Percentiles rank a stretch among this genome's conserved stretches.
Evolutionary conservation across 1,139 yeast genomes (phyloP).

Genomic region (Suhomyces kunorum): DNA sequence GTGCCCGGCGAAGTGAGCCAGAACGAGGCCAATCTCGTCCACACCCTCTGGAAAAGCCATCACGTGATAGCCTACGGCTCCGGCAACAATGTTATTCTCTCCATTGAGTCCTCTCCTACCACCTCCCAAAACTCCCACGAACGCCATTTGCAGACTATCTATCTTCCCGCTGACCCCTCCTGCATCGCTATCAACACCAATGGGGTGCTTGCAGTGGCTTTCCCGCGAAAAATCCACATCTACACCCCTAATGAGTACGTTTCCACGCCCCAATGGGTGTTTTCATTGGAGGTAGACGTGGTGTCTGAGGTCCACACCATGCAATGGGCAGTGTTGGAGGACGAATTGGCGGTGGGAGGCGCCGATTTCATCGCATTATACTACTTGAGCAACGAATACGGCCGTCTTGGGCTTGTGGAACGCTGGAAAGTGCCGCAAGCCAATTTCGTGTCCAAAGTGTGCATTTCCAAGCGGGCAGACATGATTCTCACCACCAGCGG

Average conservation of each 20-base stretch:
- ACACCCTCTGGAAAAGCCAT: conserved; percentile 67
- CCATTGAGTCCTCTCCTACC: conserved; percentile 19
- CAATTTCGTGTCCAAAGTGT: conserved; percentile 53
- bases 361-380: conserved; percentile 51
- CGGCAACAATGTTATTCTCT: conserved; percentile 79
- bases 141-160: conserved; percentile 70
- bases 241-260: conserved; percentile 50
- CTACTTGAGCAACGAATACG: conserved; percentile 50
- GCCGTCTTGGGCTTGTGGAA: conserved; percentile 29
- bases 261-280: conserved; percentile 51
- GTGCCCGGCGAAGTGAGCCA: conserved; percentile 85
- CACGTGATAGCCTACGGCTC: conserved; percentile 77
- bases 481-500: conserved; percentile 63
- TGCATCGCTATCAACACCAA: conserved; percentile 65
- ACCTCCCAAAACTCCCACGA: conserved; percentile 1
- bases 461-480: conserved; percentile 64
- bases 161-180: conserved; percentile 63
- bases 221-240: conserved; percentile 33
- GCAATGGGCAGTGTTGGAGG: conserved; percentile 63
- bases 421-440: conserved; percentile 62
- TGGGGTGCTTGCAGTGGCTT: conserved; percentile 58
- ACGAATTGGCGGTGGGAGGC: conserved; percentile 67
- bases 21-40: conserved; percentile 55
- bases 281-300: conserved; percentile 23
- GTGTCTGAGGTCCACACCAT: conserved; percentile 48